Base-by-base conservation (phyloP, 805 yeast species). In the Saccharomycopsis capsularis region DNA sequence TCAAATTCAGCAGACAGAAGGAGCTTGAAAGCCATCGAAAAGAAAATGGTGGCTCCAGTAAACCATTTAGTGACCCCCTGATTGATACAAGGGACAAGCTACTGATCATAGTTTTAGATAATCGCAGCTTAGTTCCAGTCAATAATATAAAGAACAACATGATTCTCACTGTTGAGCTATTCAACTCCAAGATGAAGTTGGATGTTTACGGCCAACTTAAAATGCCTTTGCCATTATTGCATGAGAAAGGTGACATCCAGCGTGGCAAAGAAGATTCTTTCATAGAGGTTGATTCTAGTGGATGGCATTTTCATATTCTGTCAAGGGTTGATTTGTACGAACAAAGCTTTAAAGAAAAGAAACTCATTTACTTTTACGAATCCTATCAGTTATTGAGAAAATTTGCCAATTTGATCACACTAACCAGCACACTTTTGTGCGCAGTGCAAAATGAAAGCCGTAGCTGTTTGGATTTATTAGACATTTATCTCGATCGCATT, bases 131-230 rank as follows among this genome's bases (percentile, higher is more conserved):
- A 2, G 19, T 43, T 25, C 21, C 23, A 3, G 11, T 19, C 4
- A 24, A 15, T 5, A 32, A 18, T 15, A 30, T 52, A 1, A 45
- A 50, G 22, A 30, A 43, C 16, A 45, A 45, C 27, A 40, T 52
- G 45, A 27, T 52, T 3, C 29, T 52, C n/a, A 43, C 51, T n/a
- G 51, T 50, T 11, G 51, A 40, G 27, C 35, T 52, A 19, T 36
- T 23, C 22, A 43, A 46, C 27, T 34, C 42, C 4, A 44, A 43
- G 18, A 50, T 52, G 53, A 42, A 27, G 18, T 30, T 52, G 16
- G 42, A 47, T 38, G 11, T 52, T 3, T 52, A 39, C 34, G 55
- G 55, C 3, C 46, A 47, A 36, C 18, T 50, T 2, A 45, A 25
- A 22, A 23, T 39, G 23, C 38, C 40, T 22, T 13, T 48, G 7